Evolutionary conservation across 2,329 filamentous ascomycete species (phyloP), one percentile per base, ranked within the genome.

Genomic region (Penicillium sp.): DNA sequence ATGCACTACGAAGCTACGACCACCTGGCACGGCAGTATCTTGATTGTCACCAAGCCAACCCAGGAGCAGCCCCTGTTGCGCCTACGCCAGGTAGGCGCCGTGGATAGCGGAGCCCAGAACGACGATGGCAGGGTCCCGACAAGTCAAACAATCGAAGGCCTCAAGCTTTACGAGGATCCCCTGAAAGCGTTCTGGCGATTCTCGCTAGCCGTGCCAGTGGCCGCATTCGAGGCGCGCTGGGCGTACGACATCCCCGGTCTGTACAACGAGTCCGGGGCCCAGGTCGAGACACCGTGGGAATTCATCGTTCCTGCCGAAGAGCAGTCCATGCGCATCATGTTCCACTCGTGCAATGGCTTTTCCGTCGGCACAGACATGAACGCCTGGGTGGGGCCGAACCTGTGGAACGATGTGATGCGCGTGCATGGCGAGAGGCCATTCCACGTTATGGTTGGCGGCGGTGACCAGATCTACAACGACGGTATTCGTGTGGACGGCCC

Each of bases 401-500:
- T 88, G 31, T 88, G 86, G 86, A 84, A 87, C 61, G 85, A 88
- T 61, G 86, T 87, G 33, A 69, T 87, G 55, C 82, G 85, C 45
- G 76, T 84, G 57, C 86, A 88, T 65, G 79, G 79, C 64, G 70
- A 82, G 69, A 79, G 79, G 61, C 84, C 85, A 8, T 86, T 88
- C 71, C 84, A 86, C 68, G 82, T 86, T 63, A 90, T 88, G 87
- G 84, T 97, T 61, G 93, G 93, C 52, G 93, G 93, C 57, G 93
- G 93, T 58, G 93, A 97, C 70, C 93, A 97, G 76, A 86, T 88
- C 64, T 88, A 88, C 75, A 87, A 88, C 63, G 86, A 88, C 55
- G 90, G 90, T 25, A 91, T 97, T 63, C 85, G 93, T 61, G 91
- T 96, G 1, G 81, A 87, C 51, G 93, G 93, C 0, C 93, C 93